Percentiles rank a stretch among this genome's conserved stretches.
phyloP scores from a whole-genome alignment of 2,329 filamentous ascomycete species.

The Claviceps citrina region DNA sequence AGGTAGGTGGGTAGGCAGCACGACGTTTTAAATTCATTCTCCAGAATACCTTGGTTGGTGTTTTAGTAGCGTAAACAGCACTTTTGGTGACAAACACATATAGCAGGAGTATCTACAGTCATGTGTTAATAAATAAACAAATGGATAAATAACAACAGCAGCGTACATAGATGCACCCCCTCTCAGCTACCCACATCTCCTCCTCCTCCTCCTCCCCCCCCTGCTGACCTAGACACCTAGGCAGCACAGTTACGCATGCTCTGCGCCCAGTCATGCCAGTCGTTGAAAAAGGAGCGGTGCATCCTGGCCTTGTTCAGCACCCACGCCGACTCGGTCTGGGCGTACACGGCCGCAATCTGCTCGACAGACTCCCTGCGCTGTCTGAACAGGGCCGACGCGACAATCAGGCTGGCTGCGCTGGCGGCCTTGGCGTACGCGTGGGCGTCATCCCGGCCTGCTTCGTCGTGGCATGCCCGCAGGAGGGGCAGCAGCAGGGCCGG shows the following conservation, averaged over 20 bases:
- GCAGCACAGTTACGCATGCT: too few relatives aligned
- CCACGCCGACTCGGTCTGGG: conserved; percentile 41
- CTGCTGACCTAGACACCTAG: too few relatives aligned
- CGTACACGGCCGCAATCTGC: conserved; percentile 48
- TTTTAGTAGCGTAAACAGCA: too few relatives aligned
- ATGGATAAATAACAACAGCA: too few relatives aligned
- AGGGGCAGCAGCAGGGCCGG: conserved; percentile 36
- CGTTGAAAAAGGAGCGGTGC: conserved; percentile 50
- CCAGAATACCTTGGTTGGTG: too few relatives aligned
- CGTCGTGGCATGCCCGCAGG: conserved; percentile 51
- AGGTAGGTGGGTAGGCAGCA: too few relatives aligned
- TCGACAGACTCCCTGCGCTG: conserved; percentile 36
- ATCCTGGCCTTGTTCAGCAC: conserved; percentile 43
- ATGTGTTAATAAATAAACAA: too few relatives aligned
- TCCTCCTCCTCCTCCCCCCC: too few relatives aligned
- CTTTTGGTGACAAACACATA: too few relatives aligned
- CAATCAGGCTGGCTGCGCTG: conserved; percentile 54
- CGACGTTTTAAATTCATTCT: too few relatives aligned
- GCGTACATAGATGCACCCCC: too few relatives aligned
- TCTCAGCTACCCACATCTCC: not conserved
- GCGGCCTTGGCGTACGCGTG: conserved; percentile 60
- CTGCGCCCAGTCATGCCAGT: conserved; percentile 62
- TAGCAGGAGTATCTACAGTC: too few relatives aligned
- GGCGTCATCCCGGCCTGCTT: conserved; percentile 47
- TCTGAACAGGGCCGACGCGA: conserved; percentile 46